Conservation (phyloP, 176 grass and related monocot genomes). For the Olyra latifolia region DNA sequence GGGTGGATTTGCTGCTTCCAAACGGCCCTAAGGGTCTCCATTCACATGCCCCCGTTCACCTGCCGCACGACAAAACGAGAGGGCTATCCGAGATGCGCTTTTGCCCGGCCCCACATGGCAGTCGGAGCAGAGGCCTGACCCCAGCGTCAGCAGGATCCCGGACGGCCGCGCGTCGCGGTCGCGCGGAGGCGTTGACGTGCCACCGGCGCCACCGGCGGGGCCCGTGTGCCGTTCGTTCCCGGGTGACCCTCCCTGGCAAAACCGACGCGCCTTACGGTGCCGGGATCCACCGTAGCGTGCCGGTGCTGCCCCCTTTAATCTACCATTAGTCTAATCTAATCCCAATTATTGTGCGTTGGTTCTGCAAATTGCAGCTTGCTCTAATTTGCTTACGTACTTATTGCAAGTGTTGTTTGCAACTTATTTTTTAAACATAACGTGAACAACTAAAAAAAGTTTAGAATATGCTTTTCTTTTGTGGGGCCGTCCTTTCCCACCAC, state of each 20-base stretch:
- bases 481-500: no score
- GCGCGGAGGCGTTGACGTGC: neutral
- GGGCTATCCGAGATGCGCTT: neutral
- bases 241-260: neutral
- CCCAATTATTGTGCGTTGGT: neutral
- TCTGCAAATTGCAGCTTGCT: neutral
- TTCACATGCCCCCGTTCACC: no score
- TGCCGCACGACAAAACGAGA: neutral
- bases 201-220: neutral
- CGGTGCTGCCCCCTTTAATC: neutral
- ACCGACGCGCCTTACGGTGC: neutral
- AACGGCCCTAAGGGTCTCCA: no score
- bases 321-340: no score
- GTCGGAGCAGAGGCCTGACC: neutral
- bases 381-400: no score
- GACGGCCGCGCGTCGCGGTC: neutral
- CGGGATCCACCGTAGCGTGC: neutral
- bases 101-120: neutral
- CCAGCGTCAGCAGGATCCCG: neutral
- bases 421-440: no score
- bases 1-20: no score
- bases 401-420: no score
- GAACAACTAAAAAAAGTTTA: no score
- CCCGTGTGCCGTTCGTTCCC: neutral
- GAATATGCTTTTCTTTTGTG: no score